These are phyloP conservation scores for Daldinia loculata DNA, from an alignment of 495 filamentous ascomycete genomes.

Conservation along the genomic window DNA sequence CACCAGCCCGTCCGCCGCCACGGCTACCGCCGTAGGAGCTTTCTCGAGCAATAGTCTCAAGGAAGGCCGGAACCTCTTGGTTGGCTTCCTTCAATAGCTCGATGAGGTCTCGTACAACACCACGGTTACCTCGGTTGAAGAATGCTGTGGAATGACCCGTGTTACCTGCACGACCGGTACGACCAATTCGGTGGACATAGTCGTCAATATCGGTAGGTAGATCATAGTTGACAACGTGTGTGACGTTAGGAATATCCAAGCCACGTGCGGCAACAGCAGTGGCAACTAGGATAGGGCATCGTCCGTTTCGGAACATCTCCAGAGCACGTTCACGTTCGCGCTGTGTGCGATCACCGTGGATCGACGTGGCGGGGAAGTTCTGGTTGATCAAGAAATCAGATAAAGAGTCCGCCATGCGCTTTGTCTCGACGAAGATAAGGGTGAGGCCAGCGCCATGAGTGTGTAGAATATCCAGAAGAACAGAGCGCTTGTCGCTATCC, in stretches of 20 bases:
- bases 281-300: slow-evolving; percentile 94
- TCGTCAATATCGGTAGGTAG: slow-evolving; percentile 98
- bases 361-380: slow-evolving; percentile 97
- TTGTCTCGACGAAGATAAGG: slow-evolving; percentile 98
- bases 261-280: slow-evolving; percentile 96
- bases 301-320: slow-evolving; percentile 94
- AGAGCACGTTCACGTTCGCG: slow-evolving; percentile 98
- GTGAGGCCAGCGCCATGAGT: slow-evolving; percentile 91
- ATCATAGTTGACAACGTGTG: slow-evolving; percentile 99
- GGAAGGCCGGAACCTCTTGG: slow-evolving; percentile 91
- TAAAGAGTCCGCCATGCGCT: slow-evolving; percentile 98
- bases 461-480: slow-evolving; percentile 95
- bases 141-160: slow-evolving; percentile 98
- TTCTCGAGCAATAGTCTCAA: slow-evolving; percentile 96
- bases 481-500: slow-evolving; percentile 95
- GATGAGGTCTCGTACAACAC: slow-evolving; percentile 92
- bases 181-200: slow-evolving; percentile 99
- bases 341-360: slow-evolving; percentile 98
- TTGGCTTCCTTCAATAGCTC: slow-evolving; percentile 98
- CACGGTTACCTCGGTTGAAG: slow-evolving; percentile 99
- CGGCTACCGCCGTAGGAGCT: slow-evolving; percentile 79
- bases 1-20: slow-evolving; percentile 75
- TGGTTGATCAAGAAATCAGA: slow-evolving; percentile 99
- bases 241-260: slow-evolving; percentile 98
- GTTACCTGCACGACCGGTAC: slow-evolving; percentile 99